Evolutionary conservation across 2,329 filamentous ascomycete genomes (phyloP).

Genomic region (Pseudocercospora ulei): DNA sequence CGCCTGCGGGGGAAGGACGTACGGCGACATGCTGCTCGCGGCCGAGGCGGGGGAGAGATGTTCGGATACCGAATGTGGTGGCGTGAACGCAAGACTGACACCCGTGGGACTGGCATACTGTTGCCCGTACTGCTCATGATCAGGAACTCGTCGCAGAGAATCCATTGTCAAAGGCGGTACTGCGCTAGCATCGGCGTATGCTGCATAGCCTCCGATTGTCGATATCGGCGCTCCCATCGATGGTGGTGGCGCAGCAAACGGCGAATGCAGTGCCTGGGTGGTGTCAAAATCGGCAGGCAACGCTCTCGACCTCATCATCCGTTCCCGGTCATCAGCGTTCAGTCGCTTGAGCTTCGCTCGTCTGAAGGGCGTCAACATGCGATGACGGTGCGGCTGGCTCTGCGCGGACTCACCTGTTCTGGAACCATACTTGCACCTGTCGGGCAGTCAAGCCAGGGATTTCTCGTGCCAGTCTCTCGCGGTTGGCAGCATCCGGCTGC

Average conservation of each 20-base stretch:
- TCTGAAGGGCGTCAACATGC: slow-evolving; percentile 35
- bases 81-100: slow-evolving; percentile 57
- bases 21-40: slow-evolving; percentile 35
- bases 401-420: slow-evolving; percentile 62
- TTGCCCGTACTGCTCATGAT: slow-evolving; percentile 57
- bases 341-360: slow-evolving; percentile 54
- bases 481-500: slow-evolving; percentile 82
- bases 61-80: slow-evolving; percentile 44
- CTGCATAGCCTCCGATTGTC: slow-evolving; percentile 39
- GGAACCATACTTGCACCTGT: slow-evolving; percentile 97
- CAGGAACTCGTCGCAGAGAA: slow-evolving; percentile 52
- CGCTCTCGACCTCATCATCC: slow-evolving; percentile 52
- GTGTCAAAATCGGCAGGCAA: slow-evolving; percentile 53
- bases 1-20: slow-evolving; percentile 32
- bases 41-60: slow-evolving; percentile 40
- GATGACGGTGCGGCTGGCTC: too few species aligned
- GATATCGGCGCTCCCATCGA: slow-evolving; percentile 43
- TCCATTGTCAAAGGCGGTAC: slow-evolving; percentile 61
- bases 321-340: slow-evolving; percentile 52
- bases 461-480: slow-evolving; percentile 75
- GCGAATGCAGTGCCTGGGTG: slow-evolving; percentile 49
- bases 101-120: slow-evolving; percentile 51
- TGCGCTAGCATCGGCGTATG: slow-evolving; percentile 48
- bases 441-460: slow-evolving; percentile 85
- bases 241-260: slow-evolving; percentile 40